Evolutionary conservation across 129 eudicot genomes (phyloP).

Genomic region (Logfia minima): DNA sequence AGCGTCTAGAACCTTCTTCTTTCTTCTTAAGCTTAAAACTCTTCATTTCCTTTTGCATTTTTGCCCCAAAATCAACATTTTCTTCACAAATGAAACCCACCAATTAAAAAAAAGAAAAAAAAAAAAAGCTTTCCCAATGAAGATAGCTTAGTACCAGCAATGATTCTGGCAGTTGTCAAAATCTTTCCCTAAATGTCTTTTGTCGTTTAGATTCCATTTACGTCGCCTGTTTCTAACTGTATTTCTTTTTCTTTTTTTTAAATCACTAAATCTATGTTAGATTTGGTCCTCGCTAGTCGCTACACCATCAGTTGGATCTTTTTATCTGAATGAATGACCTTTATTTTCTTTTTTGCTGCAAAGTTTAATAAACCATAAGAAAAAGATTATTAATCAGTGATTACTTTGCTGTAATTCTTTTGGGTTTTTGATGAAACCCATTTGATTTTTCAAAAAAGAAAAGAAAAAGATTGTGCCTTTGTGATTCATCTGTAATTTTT

Average conservation of each 20-base stretch:
- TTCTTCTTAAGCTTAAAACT: slow-evolving; percentile 21
- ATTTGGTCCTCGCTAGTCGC: not conserved
- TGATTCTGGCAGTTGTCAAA: slow-evolving; percentile 28
- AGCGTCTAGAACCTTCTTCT: slow-evolving; percentile 62
- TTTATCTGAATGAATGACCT: not conserved
- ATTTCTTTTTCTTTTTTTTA: not conserved
- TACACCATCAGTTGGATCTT: slow-evolving; percentile 26
- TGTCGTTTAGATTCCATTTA: slow-evolving; percentile 26
- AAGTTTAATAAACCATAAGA: slow-evolving; percentile 1
- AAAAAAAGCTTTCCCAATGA: slow-evolving; percentile 40
- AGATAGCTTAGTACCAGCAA: slow-evolving; percentile 32
- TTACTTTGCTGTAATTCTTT: slow-evolving; percentile 12
- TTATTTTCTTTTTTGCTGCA: slow-evolving; percentile 11
- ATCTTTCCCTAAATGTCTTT: slow-evolving; percentile 32
- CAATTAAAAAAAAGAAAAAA: not conserved
- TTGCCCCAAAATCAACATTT: slow-evolving; percentile 8
- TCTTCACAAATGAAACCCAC: not conserved
- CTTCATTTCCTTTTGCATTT: not conserved
- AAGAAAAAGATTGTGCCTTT: not conserved
- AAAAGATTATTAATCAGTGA: slow-evolving; percentile 21
- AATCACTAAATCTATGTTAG: not conserved
- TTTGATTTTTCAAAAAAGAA: not conserved
- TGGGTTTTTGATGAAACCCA: slow-evolving; percentile 6
- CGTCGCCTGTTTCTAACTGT: slow-evolving; percentile 32
- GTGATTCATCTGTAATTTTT: slow-evolving; percentile 5